Conservation (phyloP, 495 filamentous ascomycete genomes). For the Tuber melanosporum region DNA sequence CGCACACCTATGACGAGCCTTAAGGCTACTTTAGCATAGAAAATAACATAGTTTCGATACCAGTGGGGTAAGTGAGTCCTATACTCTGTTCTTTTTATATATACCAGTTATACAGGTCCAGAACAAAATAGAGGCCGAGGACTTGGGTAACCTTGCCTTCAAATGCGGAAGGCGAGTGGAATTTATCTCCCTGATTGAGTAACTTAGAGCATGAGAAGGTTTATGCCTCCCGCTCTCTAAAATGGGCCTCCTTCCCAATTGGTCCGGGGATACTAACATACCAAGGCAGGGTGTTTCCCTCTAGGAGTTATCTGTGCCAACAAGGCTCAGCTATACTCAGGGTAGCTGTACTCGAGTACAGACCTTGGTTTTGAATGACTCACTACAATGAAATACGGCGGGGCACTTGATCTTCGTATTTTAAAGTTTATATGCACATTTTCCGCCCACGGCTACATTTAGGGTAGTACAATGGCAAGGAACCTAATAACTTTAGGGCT, state of each 20-base stretch:
- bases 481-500: no score
- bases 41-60: neutral
- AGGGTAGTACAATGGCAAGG: neutral
- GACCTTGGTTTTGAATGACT: neutral
- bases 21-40: neutral
- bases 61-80: neutral
- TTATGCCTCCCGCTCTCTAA: neutral
- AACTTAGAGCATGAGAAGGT: neutral
- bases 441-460: neutral
- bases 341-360: neutral
- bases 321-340: neutral
- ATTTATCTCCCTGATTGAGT: neutral
- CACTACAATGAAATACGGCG: neutral
- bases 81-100: neutral
- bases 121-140: neutral
- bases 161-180: neutral
- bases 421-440: neutral
- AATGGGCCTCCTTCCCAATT: neutral
- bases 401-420: neutral
- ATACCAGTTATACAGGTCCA: neutral
- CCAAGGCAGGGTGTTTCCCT: neutral
- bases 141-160: neutral
- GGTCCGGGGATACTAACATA: neutral
- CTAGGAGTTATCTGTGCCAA: neutral
- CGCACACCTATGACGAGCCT: neutral